phyloP scores from a whole-genome alignment of 2,329 filamentous ascomycete species.

The Aspergillus tanneri region DNA sequence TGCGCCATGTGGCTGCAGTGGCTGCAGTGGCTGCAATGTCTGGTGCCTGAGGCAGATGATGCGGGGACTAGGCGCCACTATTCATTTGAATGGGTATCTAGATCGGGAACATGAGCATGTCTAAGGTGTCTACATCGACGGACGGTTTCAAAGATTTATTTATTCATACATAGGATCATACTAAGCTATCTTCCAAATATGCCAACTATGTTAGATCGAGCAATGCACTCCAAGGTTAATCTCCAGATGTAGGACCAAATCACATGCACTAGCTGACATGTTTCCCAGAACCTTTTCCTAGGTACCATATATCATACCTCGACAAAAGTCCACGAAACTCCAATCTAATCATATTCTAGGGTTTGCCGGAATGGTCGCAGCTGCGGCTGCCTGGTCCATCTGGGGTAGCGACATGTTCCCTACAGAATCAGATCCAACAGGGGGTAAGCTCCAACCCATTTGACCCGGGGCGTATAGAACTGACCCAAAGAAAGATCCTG shows the following conservation, averaged over 20 bases:
- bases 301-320: conserved; percentile 49
- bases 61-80: conserved; percentile 6
- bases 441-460: conserved; percentile 50
- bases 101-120: too few relatives aligned
- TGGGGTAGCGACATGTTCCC: conserved; percentile 87
- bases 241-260: not conserved
- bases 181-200: conserved; percentile 45
- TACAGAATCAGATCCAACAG: conserved; percentile 69
- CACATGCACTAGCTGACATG: conserved; percentile 19
- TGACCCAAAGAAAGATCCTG: conserved; percentile 52
- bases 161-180: not conserved
- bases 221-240: conserved; percentile 65
- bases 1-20: not conserved
- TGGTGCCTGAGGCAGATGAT: conserved; percentile 9
- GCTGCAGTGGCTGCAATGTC: not conserved
- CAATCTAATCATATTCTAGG: conserved; percentile 49
- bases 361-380: conserved; percentile 78
- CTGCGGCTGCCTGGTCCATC: conserved; percentile 78
- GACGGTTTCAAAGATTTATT: not conserved
- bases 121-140: too few relatives aligned
- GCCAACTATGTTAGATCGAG: conserved; percentile 68
- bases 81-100: too few relatives aligned
- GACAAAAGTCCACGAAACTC: not conserved
- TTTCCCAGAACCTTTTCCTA: conserved; percentile 63
- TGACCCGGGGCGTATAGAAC: conserved; percentile 5